Evolutionary conservation across 2,329 filamentous ascomycete genomes (phyloP), one percentile per base, ranked within the genome.

Genomic region (Chaetomium sp.): DNA sequence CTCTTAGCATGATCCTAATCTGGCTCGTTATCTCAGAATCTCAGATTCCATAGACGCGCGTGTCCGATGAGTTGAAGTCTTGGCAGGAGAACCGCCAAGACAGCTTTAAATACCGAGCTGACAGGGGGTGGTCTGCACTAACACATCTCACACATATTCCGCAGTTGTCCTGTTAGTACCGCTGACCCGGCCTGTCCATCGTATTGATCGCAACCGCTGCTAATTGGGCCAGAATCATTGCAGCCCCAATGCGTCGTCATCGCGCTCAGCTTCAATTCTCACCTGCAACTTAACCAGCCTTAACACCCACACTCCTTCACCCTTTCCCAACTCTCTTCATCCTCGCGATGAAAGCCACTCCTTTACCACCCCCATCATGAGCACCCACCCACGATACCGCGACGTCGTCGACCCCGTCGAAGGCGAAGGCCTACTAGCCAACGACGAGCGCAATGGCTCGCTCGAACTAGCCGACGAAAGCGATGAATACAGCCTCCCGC

Each of bases 131-230:
- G 19, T 27, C 19, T 27, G 19, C 19, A 27, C 19, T 27, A 27
- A 27, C 19, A 27, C 19, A 27, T 27, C 19, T 27, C 19, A 27
- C 19, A 27, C 19, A 27, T 27, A 27, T 27, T 27, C 19, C 19
- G 19, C 19, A 27, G 19, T 27, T 27, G 19, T 27, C 19, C 19
- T 27, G 19, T 27, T 27, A 8, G 37, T 38, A 38, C 12, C 37
- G 40, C 11, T 42, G 6, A 42, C 52, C 45, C 51, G 56, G 54
- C n/a, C 53, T 53, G 57, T 56, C 45, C 50, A 47, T 59, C 57
- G 57, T 50, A 54, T 59, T 48, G 32, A 27, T 9, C n/a, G 12
- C 9, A 12, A 9, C n/a, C 3, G 11, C 19, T 51, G 11, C 47
- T 42, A 19, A 54, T 57, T 54, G 46, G 55, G 32, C 35, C 48